A percentile compares a stretch with the other conserved stretches of the same genome.
Conservation (phyloP, 2,329 filamentous ascomycete species). For the Penicillium paneum region DNA sequence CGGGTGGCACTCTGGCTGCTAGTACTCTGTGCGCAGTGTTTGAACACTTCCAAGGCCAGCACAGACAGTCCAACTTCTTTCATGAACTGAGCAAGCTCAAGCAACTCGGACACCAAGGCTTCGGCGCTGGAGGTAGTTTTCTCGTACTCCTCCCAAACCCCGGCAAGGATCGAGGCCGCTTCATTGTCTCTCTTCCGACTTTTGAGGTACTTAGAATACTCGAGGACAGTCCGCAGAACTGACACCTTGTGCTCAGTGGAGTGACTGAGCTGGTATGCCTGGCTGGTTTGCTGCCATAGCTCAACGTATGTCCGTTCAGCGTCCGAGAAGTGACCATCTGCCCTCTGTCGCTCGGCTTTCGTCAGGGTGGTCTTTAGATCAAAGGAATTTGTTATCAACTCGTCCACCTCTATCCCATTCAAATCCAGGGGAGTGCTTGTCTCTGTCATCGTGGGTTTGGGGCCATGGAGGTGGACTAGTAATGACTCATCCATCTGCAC, state of each 20-base stretch:
- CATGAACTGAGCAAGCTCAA: constrained; percentile 47
- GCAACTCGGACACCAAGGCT: not conserved
- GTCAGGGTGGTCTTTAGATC: constrained; percentile 36
- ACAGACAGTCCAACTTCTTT: constrained; percentile 46
- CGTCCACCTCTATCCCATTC: constrained; percentile 42
- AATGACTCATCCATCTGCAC: constrained; percentile 25
- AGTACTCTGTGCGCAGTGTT: constrained; percentile 41
- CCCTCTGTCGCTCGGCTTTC: constrained; percentile 9
- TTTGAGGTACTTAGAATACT: constrained; percentile 49
- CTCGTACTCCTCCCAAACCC: constrained; percentile 51
- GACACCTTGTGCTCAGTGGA: constrained; percentile 44
- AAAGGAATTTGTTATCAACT: constrained; percentile 34
- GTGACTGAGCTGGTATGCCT: not conserved
- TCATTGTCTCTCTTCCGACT: constrained; percentile 46
- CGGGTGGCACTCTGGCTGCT: constrained; percentile 34
- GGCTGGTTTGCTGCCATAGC: constrained; percentile 51
- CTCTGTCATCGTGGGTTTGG: constrained; percentile 11
- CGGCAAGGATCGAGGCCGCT: constrained; percentile 45
- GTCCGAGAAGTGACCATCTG: constrained; percentile 29
- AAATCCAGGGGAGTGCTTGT: constrained; percentile 22
- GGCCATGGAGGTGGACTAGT: constrained; percentile 30
- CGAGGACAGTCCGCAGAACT: constrained; percentile 42
- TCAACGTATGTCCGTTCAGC: constrained; percentile 51
- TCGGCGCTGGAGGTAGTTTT: constrained; percentile 37
- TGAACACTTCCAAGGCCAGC: constrained; percentile 49